phyloP scores from a whole-genome alignment of 2,329 filamentous ascomycete genomes.

The Trichoderma sp. region DNA sequence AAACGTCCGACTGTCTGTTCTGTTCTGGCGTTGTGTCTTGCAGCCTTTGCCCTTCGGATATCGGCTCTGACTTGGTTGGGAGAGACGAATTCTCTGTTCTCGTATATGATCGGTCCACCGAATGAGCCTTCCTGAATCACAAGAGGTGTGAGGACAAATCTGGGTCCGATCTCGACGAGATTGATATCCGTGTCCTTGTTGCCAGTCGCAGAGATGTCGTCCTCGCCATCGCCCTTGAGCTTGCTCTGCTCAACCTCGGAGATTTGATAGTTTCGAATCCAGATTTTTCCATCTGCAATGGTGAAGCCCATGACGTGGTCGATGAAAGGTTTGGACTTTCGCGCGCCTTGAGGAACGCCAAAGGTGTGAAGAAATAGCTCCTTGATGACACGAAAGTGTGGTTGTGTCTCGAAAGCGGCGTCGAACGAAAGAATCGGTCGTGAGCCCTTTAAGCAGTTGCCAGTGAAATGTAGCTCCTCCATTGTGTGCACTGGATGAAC shows the following conservation, averaged over 20 bases:
- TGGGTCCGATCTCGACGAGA: conserved; percentile 89
- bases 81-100: conserved; percentile 96
- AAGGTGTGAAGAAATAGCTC: conserved; percentile 90
- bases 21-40: conserved; percentile 74
- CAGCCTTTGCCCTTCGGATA: conserved; percentile 73
- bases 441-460: conserved; percentile 94
- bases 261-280: conserved; percentile 94
- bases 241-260: conserved; percentile 74
- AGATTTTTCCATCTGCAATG: conserved; percentile 89
- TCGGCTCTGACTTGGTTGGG: conserved; percentile 93
- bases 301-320: conserved; percentile 95
- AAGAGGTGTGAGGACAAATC: conserved; percentile 91
- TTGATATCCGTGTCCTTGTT: conserved; percentile 73
- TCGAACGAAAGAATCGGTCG: conserved; percentile 92
- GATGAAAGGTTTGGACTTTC: conserved; percentile 93
- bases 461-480: conserved; percentile 95
- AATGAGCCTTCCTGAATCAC: conserved; percentile 95
- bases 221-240: conserved; percentile 46
- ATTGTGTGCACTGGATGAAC: conserved; percentile 78
- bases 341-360: conserved; percentile 83
- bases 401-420: conserved; percentile 77
- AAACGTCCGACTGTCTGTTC: conserved; percentile 74
- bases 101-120: conserved; percentile 94
- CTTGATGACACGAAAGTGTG: conserved; percentile 81
- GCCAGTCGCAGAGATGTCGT: conserved; percentile 50